Conservation (phyloP, 2,329 filamentous ascomycete genomes). For the Hypoxylon sp. region DNA sequence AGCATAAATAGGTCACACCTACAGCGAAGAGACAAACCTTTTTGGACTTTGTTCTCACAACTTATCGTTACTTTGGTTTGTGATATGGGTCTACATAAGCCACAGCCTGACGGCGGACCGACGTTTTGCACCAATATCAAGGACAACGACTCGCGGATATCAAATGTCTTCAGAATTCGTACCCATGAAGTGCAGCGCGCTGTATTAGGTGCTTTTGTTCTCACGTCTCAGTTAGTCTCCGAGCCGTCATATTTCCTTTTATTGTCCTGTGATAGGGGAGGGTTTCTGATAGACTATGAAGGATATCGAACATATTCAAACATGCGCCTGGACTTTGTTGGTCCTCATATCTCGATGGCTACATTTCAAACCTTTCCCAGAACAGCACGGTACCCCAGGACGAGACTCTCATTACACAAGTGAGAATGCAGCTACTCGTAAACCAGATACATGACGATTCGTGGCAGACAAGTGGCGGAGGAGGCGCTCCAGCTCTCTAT, state of each 20-base stretch:
- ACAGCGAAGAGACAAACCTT: slow-evolving; percentile 36
- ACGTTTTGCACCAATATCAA: slow-evolving; percentile 17
- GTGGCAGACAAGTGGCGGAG: slow-evolving; percentile 8
- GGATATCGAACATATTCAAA: slow-evolving; percentile 44
- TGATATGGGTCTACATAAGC: slow-evolving; percentile 38
- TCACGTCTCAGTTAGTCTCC: slow-evolving; percentile 37
- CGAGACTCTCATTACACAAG: slow-evolving; percentile 38
- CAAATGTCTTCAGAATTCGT: slow-evolving; percentile 18
- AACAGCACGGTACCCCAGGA: slow-evolving; percentile 42
- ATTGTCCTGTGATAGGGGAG: neutral
- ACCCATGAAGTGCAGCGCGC: slow-evolving; percentile 37
- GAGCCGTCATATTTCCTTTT: neutral
- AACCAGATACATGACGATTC: slow-evolving; percentile 43
- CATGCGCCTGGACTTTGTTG: slow-evolving; percentile 46
- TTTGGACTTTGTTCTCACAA: slow-evolving; percentile 40
- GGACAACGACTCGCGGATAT: slow-evolving; percentile 21
- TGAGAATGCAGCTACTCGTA: slow-evolving; percentile 47
- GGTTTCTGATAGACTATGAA: slow-evolving; percentile 17
- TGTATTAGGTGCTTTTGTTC: slow-evolving; percentile 37
- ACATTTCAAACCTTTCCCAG: slow-evolving; percentile 31
- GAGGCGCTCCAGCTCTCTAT: slow-evolving; percentile 16
- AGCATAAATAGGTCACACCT: slow-evolving; percentile 29
- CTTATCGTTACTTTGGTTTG: slow-evolving; percentile 38
- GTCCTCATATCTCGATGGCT: slow-evolving; percentile 47
- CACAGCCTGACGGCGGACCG: slow-evolving; percentile 19